These are phyloP conservation scores for Volvariella surrecta DNA, from an alignment of 1,284 basidiomycete species.

Conservation along the genomic window DNA sequence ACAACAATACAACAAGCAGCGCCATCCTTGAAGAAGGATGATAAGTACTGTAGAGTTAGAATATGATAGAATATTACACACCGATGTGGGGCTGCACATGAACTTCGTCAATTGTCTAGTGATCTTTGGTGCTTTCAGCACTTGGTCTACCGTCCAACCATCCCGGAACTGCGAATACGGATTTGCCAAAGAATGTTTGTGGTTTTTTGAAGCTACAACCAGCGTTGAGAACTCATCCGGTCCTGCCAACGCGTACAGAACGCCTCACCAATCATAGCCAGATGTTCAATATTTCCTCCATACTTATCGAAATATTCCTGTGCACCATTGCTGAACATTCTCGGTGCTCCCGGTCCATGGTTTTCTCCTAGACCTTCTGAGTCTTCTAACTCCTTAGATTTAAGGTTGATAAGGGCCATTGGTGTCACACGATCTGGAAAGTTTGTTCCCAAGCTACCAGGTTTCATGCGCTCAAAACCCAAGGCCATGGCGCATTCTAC, in stretches of 20 bases:
- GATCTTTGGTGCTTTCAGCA: slow-evolving; percentile 58
- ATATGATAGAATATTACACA: slow-evolving; percentile 15
- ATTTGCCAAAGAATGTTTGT: slow-evolving; percentile 75
- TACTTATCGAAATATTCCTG: slow-evolving; percentile 74
- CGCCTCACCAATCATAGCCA: slow-evolving; percentile 67
- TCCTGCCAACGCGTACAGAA: not conserved
- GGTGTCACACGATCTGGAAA: slow-evolving; percentile 67
- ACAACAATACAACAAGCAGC: slow-evolving; percentile 72
- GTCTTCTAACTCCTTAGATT: slow-evolving; percentile 45
- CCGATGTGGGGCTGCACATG: slow-evolving; percentile 85
- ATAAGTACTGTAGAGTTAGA: slow-evolving; percentile 2
- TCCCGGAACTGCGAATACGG: slow-evolving; percentile 83
- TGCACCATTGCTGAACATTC: slow-evolving; percentile 75
- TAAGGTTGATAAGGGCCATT: slow-evolving; percentile 35
- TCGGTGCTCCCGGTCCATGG: slow-evolving; percentile 61
- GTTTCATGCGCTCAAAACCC: slow-evolving; percentile 84
- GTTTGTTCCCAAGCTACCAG: slow-evolving; percentile 64
- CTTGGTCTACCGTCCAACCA: slow-evolving; percentile 66
- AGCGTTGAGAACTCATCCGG: not conserved
- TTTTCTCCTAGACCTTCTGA: slow-evolving; percentile 42
- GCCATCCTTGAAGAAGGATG: slow-evolving; percentile 42
- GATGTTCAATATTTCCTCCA: slow-evolving; percentile 59
- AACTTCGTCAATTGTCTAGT: slow-evolving; percentile 73
- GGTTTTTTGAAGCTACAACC: slow-evolving; percentile 71
- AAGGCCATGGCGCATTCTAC: slow-evolving; percentile 76